Evolutionary conservation across 768 basidiomycete genomes (phyloP), one percentile per base, ranked within the genome.

Genomic region (Butyriboletus loyo): DNA sequence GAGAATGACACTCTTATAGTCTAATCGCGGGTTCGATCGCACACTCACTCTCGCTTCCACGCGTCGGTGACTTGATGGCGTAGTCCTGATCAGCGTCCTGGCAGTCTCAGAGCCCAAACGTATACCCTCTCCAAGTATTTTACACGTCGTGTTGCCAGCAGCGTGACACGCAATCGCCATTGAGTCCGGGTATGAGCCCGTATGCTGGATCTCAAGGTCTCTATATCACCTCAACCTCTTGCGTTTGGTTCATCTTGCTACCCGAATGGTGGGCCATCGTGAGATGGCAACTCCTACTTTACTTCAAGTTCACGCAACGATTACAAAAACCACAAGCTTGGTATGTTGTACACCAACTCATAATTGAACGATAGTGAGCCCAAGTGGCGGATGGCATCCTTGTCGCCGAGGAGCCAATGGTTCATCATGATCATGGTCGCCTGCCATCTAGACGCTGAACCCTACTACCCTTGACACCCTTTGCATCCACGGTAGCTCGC

Each of bases 1-100:
- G 25, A 56, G 31, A 54, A n/a, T 41, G 46, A 67, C 41, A 54
- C 25, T 45, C 28, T 49, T 15, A 42, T 55, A 89, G 85, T 81
- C 84, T 43, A 83, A 75, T 39, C 89, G 90, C 67, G 89, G 89
- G 1, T 91, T 89, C 61, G 85, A 89, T 71, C 77, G 85, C 44
- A 77, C 73, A 35, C 73, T 90, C 24, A 73, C 76, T 37, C 75
- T 89, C 3, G 83, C 85, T 21, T 71, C 76, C 5, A 77, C 82
- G 10, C 74, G 82, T 56, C 72, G 80, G 54, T 25, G 82, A 82
- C n/a, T n/a, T n/a, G n/a, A n/a, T n/a, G n/a, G n/a, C n/a, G n/a
- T n/a, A n/a, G n/a, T 44, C 43, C 66, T 22, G 66, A 66, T 4
- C 40, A 54, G 11, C 50, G 34, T 19, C 42, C n/a, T n/a, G n/a